These are phyloP conservation scores for Fonsecaea erecta DNA, from an alignment of 2,329 filamentous ascomycete species.

Conservation along the genomic window DNA sequence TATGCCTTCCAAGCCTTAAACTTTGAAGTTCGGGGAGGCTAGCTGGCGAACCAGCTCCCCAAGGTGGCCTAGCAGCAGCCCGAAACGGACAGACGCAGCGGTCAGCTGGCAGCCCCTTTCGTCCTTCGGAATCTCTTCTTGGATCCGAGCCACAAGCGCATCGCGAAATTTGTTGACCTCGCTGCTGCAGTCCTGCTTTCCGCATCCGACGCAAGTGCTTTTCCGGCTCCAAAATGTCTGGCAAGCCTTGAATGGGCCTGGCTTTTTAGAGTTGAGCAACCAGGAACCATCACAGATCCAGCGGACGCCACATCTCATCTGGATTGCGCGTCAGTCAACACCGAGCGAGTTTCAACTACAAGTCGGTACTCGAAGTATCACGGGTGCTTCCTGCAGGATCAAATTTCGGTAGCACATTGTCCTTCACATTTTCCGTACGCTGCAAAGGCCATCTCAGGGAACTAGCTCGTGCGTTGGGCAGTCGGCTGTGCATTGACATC, in stretches of 20 bases:
- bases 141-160: constrained; percentile 9
- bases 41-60: neutral
- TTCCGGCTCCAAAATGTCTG: neutral
- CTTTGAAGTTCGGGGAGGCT: neutral
- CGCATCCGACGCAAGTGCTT: neutral
- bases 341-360: neutral
- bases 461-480: neutral
- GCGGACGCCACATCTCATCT: constrained; percentile 13
- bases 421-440: neutral
- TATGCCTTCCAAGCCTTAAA: neutral
- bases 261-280: constrained; percentile 3
- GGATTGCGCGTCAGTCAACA: neutral
- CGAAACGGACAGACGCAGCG: constrained; percentile 9
- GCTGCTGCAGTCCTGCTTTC: neutral
- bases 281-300: constrained; percentile 24
- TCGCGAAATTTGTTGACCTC: constrained; percentile 8
- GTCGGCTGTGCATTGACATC: neutral
- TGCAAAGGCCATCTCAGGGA: neutral
- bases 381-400: neutral
- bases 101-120: constrained; percentile 15
- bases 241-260: neutral
- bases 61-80: neutral
- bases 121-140: neutral
- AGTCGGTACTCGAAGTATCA: neutral
- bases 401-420: constrained; percentile 9